Evolutionary conservation across 2,329 filamentous ascomycete genomes (phyloP), one percentile per base, ranked within the genome.

Genomic region (Hypoxylon rubiginosum): DNA sequence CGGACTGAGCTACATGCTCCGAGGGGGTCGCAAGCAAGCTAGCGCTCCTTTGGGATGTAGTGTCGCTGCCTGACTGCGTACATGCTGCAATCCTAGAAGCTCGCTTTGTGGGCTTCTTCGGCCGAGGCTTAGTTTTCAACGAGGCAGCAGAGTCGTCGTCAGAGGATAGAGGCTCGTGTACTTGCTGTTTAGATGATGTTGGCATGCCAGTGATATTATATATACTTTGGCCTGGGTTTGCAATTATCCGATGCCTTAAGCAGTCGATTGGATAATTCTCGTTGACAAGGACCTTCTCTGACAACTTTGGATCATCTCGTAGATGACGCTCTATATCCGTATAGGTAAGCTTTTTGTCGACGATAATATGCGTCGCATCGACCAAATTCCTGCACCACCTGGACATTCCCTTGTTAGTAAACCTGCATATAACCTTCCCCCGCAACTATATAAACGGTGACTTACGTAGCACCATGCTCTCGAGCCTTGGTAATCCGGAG

Each of bases 301-400:
- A 75, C 46, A 81, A 72, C 1, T 66, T 59, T 0, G 67, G 21
- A 53, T 72, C 34, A 46, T 73, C n/a, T 61, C 84, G 83, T 3
- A 93, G 75, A 66, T 86, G 83, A 10, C 79, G 81, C 58, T 90
- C 76, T 6, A 97, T 82, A 61, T 94, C 87, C 3, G 83, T 78
- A 74, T 89, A 94, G 0, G 81, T 81, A 53, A 96, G 79, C 0
- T 79, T 79, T 69, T 88, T 90, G 74, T 97, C 94, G 1, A 93
- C 90, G 63, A 98, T 85, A 52, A 97, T 81, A 79, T 97, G 93
- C 0, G 91, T 97, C 15, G 96, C 86, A 21, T 79, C 79, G 0
- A 71, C 77, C 74, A 90, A 87, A 0, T 83, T 79, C 54, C 84
- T 85, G 28, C 88, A 86, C 90, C 94, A 96, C 21, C 64, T 70